Base-by-base conservation (phyloP, 2,329 filamentous ascomycete species). In the Calonectria pseudoreteaudii region DNA sequence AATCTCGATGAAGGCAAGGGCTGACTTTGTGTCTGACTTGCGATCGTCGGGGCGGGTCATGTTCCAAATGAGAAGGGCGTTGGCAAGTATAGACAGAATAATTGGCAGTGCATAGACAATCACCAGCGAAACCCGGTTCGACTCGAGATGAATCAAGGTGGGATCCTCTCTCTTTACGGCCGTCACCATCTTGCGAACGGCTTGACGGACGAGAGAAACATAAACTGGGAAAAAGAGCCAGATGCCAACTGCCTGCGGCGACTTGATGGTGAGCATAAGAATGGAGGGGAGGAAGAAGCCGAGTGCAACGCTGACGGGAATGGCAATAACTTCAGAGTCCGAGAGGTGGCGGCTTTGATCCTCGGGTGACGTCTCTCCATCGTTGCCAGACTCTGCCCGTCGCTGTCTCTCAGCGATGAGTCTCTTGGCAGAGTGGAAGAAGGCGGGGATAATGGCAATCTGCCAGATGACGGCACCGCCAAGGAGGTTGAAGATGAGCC, bases 321-420 rank as follows among this genome's bases (percentile, higher is more conserved):
- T 89, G 31, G 91, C 91, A 71, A 91, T 86, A 72, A 90, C 88
- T 81, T 93, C 92, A 3, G 89, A 84, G 28, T 82, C 82, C 9
- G 84, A 83, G 16, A 90, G 81, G 72, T 86, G 85, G 11, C 87
- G 84, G 14, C 79, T 73, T 8, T 80, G 73, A 26, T 74, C 75
- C 60, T 68, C 71, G 26, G 71, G 60, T 18, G 60, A 75, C 1
- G 76, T 75, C 38, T 79, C 30, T 31, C 30, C 72, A 0, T 79
- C 73, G 0, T 74, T 76, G 10, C 68, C 75, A 14, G 80, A 77
- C 18, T 68, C 76, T 23, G 77, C 65, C 4, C 52, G 70, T 16
- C 31, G 71, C 71, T 67, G 69, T 78, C 73, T 71, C 20, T 68
- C 70, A 5, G 76, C 70, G 16, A 85, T 79, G 36, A 88, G 82